Evolutionary conservation across 1,284 basidiomycete species (phyloP).

Genomic region (Rhodotorula sp.): DNA sequence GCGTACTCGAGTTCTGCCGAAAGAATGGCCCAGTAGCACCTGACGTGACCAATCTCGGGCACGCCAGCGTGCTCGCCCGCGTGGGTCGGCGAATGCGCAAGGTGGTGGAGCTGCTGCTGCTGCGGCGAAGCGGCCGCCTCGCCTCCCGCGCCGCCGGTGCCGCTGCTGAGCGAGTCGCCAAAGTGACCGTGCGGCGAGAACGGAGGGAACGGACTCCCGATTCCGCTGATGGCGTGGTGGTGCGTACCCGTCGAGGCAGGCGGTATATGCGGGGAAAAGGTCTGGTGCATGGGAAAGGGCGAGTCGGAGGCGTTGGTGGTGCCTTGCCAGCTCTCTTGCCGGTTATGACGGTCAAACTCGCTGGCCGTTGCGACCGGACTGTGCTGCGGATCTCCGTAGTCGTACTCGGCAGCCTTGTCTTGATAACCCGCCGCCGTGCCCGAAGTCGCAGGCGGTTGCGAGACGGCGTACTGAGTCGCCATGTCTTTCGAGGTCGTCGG

Average conservation of each 20-base stretch:
- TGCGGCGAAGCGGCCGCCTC: background rate
- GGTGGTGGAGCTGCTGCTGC: background rate
- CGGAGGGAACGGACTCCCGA: background rate
- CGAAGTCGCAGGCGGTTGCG: no score
- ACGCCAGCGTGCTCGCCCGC: background rate
- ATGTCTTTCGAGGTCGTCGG: no score
- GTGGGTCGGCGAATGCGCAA: background rate
- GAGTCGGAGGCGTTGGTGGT: background rate
- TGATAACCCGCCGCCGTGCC: no score
- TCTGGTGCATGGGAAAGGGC: background rate
- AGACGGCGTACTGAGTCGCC: no score
- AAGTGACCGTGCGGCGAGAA: background rate
- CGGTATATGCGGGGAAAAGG: background rate
- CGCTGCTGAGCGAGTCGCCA: background rate
- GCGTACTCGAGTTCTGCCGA: constrained; percentile 64
- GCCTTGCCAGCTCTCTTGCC: background rate
- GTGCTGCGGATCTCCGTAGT: no score
- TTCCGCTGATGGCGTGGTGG: background rate
- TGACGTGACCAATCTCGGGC: constrained; percentile 26
- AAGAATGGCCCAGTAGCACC: constrained; percentile 40
- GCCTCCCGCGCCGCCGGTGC: background rate
- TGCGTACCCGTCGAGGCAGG: background rate
- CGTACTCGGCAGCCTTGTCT: no score
- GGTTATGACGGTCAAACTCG: background rate
- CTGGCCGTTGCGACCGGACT: no score